phyloP scores from a whole-genome alignment of 495 filamentous ascomycete species.

The Trichocladium antarcticum region DNA sequence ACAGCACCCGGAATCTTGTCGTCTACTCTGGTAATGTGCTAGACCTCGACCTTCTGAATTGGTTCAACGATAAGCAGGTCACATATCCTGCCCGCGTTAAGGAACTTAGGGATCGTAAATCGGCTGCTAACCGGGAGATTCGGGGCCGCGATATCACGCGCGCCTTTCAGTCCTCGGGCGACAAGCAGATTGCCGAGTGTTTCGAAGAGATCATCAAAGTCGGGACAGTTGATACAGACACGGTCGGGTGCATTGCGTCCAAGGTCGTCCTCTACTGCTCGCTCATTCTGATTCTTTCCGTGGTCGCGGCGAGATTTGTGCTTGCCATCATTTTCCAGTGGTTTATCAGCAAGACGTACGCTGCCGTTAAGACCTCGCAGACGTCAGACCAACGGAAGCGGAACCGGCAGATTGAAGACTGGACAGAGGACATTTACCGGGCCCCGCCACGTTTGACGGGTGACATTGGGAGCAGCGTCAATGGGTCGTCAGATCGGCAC shows the following conservation, averaged over 20 bases:
- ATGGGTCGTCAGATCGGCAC: conserved; percentile 48
- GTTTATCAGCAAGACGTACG: conserved; percentile 79
- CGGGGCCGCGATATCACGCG: conserved; percentile 87
- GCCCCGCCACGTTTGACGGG: conserved; percentile 65
- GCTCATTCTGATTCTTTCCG: conserved; percentile 81
- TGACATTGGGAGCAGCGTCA: conserved; percentile 51
- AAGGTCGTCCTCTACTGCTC: conserved; percentile 95
- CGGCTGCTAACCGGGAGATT: conserved; percentile 52
- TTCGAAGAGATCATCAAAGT: conserved; percentile 89
- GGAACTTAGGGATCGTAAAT: conserved; percentile 48
- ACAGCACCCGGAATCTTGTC: conserved; percentile 75
- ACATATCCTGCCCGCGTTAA: conserved; percentile 66
- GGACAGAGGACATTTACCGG: conserved; percentile 94
- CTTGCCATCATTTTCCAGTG: conserved; percentile 91
- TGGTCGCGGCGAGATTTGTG: conserved; percentile 76
- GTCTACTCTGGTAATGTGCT: conserved; percentile 91
- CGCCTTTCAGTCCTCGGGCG: conserved; percentile 60
- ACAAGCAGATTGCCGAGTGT: conserved; percentile 76
- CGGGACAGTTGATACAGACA: conserved; percentile 89
- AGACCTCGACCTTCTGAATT: conserved; percentile 80
- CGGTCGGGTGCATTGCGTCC: conserved; percentile 93
- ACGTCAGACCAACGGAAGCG: conserved; percentile 63
- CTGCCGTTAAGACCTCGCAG: conserved; percentile 61
- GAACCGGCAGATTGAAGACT: conserved; percentile 92
- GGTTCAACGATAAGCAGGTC: conserved; percentile 86